Percentiles rank a stretch among this genome's conserved stretches.
Conservation (phyloP, 1,284 basidiomycete genomes). For the Tilletia horrida region DNA sequence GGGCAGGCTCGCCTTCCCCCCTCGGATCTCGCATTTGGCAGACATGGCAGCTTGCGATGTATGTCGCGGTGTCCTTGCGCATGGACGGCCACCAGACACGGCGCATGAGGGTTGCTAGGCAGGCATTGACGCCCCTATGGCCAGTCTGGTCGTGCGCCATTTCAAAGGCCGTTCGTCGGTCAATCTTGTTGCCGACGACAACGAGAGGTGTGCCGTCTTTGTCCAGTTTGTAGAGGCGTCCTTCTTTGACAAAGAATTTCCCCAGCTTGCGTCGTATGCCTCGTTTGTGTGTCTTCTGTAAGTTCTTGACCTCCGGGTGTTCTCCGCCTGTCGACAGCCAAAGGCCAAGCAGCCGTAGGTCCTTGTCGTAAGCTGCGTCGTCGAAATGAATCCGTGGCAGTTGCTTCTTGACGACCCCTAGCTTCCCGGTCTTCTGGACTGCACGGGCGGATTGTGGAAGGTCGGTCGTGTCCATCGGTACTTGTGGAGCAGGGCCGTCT, state of each 20-base stretch:
- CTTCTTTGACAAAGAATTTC: not conserved
- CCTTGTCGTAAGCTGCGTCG: no score
- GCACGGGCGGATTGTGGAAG: no score
- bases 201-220: not conserved
- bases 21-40: not conserved
- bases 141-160: not conserved
- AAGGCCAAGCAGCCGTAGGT: not conserved
- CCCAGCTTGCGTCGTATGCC: not conserved
- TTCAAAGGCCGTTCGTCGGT: no score
- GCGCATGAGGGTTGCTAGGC: not conserved
- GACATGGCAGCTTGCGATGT: not conserved
- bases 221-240: not conserved
- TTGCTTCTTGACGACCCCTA: no score
- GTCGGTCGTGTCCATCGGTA: no score
- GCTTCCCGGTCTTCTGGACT: no score
- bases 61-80: not conserved
- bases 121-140: not conserved
- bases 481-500: no score
- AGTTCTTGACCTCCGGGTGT: not conserved
- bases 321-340: not conserved
- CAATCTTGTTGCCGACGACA: not conserved
- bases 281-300: not conserved
- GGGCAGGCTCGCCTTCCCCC: no score
- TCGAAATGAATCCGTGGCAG: no score
- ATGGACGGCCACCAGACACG: not conserved